Conservation (phyloP, 768 basidiomycete species). For the Lactarius tabidus region DNA sequence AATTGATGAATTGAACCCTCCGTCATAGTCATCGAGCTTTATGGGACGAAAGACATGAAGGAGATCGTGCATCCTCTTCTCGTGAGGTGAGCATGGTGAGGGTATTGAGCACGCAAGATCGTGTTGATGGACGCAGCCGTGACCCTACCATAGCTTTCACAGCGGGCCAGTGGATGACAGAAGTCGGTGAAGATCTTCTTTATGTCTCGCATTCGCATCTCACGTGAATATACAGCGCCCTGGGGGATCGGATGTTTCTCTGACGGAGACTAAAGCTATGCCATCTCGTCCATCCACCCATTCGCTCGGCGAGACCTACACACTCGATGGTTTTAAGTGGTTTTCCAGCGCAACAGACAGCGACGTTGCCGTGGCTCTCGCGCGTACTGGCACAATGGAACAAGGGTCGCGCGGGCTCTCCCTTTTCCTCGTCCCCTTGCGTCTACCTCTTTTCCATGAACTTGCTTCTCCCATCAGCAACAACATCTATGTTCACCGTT, state of each 20-base stretch:
- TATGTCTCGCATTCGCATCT: slow-evolving; percentile 17
- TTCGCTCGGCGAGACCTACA: slow-evolving; percentile 49
- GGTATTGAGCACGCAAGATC: background rate
- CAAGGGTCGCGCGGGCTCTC: slow-evolving; percentile 65
- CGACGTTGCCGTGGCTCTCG: slow-evolving; percentile 66
- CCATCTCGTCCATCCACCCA: slow-evolving; percentile 34
- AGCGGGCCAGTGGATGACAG: slow-evolving; percentile 85
- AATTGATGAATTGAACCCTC: background rate
- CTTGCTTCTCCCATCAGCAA: slow-evolving; percentile 51
- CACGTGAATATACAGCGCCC: slow-evolving; percentile 47
- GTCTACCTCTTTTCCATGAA: slow-evolving; percentile 45
- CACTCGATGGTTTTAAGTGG: slow-evolving; percentile 73
- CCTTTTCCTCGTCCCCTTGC: slow-evolving; percentile 68
- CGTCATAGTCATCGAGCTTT: slow-evolving; percentile 54
- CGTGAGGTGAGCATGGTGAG: slow-evolving; percentile 43
- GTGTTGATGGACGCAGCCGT: slow-evolving; percentile 37
- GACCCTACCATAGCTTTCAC: slow-evolving; percentile 60
- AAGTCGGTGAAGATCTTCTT: slow-evolving; percentile 37
- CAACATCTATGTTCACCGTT: slow-evolving; percentile 62
- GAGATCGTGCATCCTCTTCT: slow-evolving; percentile 54
- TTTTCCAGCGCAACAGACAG: slow-evolving; percentile 82
- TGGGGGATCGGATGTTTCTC: slow-evolving; percentile 72
- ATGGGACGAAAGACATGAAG: slow-evolving; percentile 58
- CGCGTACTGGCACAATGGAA: slow-evolving; percentile 56
- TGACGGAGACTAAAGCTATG: slow-evolving; percentile 62